Evolutionary conservation across 78 protist genomes (phyloP).

Genomic region (Creolimax fragrantissima): DNA sequence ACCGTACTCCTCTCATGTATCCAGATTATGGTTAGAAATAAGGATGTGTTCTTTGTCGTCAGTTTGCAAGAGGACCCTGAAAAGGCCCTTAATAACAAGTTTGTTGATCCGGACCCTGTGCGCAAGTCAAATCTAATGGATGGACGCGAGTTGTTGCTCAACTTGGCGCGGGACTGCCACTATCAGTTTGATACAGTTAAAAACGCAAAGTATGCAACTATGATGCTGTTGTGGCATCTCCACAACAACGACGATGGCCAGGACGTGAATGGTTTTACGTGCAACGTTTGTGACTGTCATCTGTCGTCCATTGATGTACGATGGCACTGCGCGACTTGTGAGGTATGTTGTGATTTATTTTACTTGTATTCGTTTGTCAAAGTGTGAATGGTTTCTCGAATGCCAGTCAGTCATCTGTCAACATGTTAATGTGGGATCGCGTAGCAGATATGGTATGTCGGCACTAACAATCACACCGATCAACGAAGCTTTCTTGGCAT

Average conservation of each 20-base stretch:
- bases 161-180: not conserved
- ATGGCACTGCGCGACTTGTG: conserved; percentile 9
- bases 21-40: not conserved
- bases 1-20: not conserved
- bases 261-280: not conserved
- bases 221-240: conserved; percentile 32
- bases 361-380: not conserved
- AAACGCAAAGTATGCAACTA: not conserved
- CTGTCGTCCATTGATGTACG: not conserved
- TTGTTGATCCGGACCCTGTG: conserved; percentile 6
- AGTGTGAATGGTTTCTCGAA: too few relatives aligned
- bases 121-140: not conserved
- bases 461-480: not conserved
- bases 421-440: too few relatives aligned
- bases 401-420: too few relatives aligned
- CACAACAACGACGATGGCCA: not conserved
- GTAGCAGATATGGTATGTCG: not conserved
- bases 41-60: conserved; percentile 26
- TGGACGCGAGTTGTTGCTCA: conserved; percentile 24
- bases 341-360: not conserved
- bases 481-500: not conserved
- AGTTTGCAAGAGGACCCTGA: not conserved
- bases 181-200: not conserved
- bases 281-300: not conserved
- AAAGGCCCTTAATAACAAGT: not conserved